Percentiles rank a stretch among this genome's conserved stretches.
These are phyloP conservation scores for Spergularia azorica DNA, from an alignment of 179 eudicot genomes.

Conservation along the genomic window DNA sequence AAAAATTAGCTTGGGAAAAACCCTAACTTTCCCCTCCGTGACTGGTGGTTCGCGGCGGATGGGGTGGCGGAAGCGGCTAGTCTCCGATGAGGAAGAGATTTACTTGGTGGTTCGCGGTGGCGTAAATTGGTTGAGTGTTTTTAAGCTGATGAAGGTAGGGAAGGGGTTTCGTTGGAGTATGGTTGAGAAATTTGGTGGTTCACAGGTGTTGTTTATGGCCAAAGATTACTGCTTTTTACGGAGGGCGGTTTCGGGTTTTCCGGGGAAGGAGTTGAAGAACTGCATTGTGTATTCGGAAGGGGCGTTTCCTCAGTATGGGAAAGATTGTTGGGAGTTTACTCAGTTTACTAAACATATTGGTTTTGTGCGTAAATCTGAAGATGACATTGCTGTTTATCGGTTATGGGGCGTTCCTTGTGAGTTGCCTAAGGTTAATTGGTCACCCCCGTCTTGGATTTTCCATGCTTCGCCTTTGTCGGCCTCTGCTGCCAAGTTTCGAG, in stretches of 20 bases:
- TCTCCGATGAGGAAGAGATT: background rate
- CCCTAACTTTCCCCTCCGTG: background rate
- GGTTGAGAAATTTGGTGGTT: background rate
- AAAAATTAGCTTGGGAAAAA: background rate
- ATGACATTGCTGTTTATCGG: slow-evolving; percentile 10
- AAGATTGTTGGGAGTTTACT: slow-evolving; percentile 3
- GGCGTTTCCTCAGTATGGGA: slow-evolving; percentile 10
- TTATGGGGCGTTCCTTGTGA: background rate
- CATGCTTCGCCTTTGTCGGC: too few relatives aligned
- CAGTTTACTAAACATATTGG: background rate
- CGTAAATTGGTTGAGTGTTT: background rate
- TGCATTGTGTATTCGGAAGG: slow-evolving; percentile 16
- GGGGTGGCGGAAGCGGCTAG: slow-evolving; percentile 7
- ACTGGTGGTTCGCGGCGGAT: background rate
- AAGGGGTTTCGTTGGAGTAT: background rate
- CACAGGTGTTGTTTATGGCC: background rate
- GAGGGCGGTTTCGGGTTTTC: background rate
- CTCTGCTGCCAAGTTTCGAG: background rate
- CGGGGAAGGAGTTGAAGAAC: background rate
- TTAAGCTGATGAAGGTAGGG: background rate
- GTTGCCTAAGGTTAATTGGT: slow-evolving; percentile 11
- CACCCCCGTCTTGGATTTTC: background rate
- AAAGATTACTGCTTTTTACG: slow-evolving; percentile 5
- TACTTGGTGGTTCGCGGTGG: background rate
- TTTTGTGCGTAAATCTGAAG: background rate